Evolutionary conservation across 1,284 basidiomycete genomes (phyloP).

Genomic region (Gomphus sp.): DNA sequence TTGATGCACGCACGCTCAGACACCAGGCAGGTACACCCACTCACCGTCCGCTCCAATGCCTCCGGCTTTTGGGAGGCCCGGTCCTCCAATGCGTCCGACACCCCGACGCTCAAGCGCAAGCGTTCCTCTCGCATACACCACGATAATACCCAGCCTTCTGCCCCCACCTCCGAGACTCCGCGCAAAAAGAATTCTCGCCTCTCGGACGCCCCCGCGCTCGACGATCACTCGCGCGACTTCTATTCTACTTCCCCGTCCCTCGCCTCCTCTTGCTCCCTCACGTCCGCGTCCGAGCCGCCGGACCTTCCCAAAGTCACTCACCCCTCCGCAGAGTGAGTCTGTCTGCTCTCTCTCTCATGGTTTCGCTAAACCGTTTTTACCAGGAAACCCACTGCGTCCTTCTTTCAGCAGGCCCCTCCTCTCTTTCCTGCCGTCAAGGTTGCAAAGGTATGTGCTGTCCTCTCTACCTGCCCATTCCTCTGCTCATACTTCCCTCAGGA

Average conservation of each 20-base stretch:
- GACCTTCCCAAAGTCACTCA: background rate
- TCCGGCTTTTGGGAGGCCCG: constrained; percentile 7
- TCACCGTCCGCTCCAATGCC: background rate
- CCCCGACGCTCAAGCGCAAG: constrained; percentile 1
- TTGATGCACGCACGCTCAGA: background rate
- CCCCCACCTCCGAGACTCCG: background rate
- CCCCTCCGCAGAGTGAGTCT: background rate
- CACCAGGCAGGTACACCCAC: background rate
- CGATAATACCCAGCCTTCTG: background rate
- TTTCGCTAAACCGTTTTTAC: background rate
- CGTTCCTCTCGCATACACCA: background rate
- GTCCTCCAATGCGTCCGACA: background rate
- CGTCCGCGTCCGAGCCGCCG: background rate
- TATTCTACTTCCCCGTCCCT: background rate
- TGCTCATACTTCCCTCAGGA: background rate
- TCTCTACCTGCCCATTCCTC: too few relatives aligned
- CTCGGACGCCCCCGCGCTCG: background rate
- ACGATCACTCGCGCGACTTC: background rate
- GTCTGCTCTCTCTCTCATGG: background rate
- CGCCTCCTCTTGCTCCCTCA: background rate
- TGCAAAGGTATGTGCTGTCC: background rate
- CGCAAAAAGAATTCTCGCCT: background rate
- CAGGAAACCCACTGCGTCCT: too few relatives aligned
- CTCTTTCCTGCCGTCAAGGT: too few relatives aligned
- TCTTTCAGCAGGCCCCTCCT: too few relatives aligned